Percentiles rank a stretch among this genome's conserved stretches.
phyloP scores from a whole-genome alignment of 345 rosid genomes.

The Bruguiera sexangula region DNA sequence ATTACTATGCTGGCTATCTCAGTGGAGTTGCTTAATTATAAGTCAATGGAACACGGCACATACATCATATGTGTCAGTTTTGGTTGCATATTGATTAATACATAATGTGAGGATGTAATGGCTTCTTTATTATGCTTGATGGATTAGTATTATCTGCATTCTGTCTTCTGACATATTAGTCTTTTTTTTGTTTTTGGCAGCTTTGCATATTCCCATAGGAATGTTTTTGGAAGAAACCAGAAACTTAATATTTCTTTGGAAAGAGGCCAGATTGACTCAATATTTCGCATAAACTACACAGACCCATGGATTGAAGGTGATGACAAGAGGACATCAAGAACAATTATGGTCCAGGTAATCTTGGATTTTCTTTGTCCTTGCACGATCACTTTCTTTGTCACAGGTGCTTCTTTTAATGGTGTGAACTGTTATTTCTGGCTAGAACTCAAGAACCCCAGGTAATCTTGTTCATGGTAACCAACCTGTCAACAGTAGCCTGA shows the following conservation, averaged over 20 bases:
- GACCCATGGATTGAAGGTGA: constrained; percentile 99
- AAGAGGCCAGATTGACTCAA: constrained; percentile 93
- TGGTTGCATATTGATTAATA: too few relatives aligned
- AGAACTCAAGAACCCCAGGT: constrained; percentile 97
- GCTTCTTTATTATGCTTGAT: too few relatives aligned
- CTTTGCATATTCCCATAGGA: constrained; percentile 95
- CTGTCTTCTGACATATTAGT: background rate
- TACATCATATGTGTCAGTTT: too few relatives aligned
- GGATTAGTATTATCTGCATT: too few relatives aligned
- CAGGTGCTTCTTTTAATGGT: background rate
- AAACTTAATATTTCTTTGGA: constrained; percentile 85
- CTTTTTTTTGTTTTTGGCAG: constrained; percentile 37
- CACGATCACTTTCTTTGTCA: background rate
- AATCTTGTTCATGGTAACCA: constrained; percentile 90
- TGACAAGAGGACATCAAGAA: constrained; percentile 87
- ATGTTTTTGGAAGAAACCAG: constrained; percentile 89
- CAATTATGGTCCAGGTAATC: constrained; percentile 83
- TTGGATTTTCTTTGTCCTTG: background rate
- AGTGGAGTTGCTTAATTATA: too few relatives aligned
- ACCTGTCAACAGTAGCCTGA: constrained; percentile 57
- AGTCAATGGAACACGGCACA: too few relatives aligned
- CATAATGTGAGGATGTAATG: too few relatives aligned
- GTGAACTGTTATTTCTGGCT: constrained; percentile 24
- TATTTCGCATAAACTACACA: constrained; percentile 83
- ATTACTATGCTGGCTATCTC: too few relatives aligned